phyloP scores from a whole-genome alignment of 306 rosid species.

The Senna siamea region DNA sequence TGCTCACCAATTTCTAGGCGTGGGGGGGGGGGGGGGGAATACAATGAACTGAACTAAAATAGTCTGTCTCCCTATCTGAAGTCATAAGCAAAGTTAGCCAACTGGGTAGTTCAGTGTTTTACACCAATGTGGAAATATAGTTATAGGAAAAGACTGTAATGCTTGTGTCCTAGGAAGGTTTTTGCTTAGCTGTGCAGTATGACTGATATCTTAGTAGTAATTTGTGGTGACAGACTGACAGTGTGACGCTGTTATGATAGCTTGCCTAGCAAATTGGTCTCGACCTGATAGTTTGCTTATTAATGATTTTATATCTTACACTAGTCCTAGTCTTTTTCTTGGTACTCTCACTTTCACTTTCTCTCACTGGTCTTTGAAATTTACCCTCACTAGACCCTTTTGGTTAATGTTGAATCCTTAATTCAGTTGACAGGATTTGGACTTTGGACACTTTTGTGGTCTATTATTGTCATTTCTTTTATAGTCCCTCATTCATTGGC shows the following conservation, averaged over 20 bases:
- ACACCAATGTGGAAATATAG: too few relatives aligned
- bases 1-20: too few relatives aligned
- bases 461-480: neutral
- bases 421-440: neutral
- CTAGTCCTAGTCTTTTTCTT: neutral
- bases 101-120: too few relatives aligned
- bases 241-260: neutral
- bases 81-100: too few relatives aligned
- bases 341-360: neutral
- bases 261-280: constrained; percentile 2
- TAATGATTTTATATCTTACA: neutral
- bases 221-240: neutral
- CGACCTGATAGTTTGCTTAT: constrained; percentile 11
- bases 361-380: neutral
- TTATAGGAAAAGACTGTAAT: neutral
- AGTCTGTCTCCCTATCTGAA: too few relatives aligned
- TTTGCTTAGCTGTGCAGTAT: constrained; percentile 23
- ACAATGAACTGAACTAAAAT: too few relatives aligned
- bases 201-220: neutral
- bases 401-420: neutral
- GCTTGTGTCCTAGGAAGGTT: neutral
- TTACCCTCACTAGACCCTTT: neutral
- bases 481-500: neutral
- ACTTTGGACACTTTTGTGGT: neutral
- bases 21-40: too few relatives aligned